Evolutionary conservation across 2,329 filamentous ascomycete species (phyloP).

Genomic region (Paradendryphiella salina): DNA sequence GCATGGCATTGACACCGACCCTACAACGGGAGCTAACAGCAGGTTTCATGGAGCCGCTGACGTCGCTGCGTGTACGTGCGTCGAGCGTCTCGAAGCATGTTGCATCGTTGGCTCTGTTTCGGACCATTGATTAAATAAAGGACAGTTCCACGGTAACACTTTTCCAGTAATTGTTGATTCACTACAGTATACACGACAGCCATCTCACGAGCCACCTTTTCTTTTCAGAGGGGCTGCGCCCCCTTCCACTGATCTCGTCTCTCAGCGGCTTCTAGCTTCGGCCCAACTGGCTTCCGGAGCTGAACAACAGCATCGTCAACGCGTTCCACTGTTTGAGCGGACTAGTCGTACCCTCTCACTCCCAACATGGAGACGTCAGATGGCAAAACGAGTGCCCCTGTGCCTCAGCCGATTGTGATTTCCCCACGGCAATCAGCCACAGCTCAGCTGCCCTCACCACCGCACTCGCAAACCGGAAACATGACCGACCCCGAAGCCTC

Average conservation of each 20-base stretch:
- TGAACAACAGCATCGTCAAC: slow-evolving; percentile 2
- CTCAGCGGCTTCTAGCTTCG: slow-evolving; percentile 24
- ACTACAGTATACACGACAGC: not conserved
- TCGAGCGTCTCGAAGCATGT: slow-evolving; percentile 13
- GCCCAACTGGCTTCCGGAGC: slow-evolving; percentile 23
- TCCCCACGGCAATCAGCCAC: slow-evolving; percentile 14
- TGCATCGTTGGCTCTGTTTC: slow-evolving; percentile 18
- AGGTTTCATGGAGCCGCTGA: slow-evolving; percentile 30
- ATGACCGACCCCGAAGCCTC: slow-evolving; percentile 24
- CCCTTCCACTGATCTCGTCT: slow-evolving; percentile 4
- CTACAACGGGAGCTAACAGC: slow-evolving; percentile 15
- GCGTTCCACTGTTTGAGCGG: not conserved
- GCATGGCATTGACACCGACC: slow-evolving; percentile 8
- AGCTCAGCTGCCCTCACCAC: slow-evolving; percentile 30
- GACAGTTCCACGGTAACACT: slow-evolving; percentile 1
- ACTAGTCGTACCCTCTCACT: not conserved
- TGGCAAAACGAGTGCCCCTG: slow-evolving; percentile 15
- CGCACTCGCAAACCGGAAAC: slow-evolving; percentile 28
- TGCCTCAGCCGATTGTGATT: slow-evolving; percentile 13
- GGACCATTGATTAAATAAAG: slow-evolving; percentile 7
- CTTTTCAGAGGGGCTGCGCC: slow-evolving; percentile 16
- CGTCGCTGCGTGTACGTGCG: slow-evolving; percentile 31
- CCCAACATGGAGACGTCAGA: slow-evolving; percentile 25
- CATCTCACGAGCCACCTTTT: slow-evolving; percentile 7
- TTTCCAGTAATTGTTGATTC: not conserved